phyloP scores from a whole-genome alignment of 306 rosid species.

The Trifolium subterraneum region DNA sequence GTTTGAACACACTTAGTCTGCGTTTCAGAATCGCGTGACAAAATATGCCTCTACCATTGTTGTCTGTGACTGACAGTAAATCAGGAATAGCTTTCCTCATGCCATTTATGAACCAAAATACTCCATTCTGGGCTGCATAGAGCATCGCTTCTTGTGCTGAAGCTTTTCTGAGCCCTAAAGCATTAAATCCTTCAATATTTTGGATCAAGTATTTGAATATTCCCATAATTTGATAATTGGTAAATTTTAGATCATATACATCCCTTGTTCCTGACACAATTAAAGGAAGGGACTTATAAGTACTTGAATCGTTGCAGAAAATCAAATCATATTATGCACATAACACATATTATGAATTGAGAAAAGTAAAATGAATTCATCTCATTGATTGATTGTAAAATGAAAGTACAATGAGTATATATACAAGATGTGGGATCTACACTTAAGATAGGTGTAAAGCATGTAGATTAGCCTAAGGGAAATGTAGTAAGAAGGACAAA shows the following conservation, averaged over 20 bases:
- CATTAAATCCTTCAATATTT: neutral
- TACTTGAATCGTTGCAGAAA: neutral
- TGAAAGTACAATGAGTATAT: too few relatives aligned
- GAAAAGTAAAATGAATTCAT: too few relatives aligned
- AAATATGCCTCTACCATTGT: constrained; percentile 28
- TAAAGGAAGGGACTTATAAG: neutral
- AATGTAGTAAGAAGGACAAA: too few relatives aligned
- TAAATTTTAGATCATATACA: neutral
- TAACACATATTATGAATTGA: too few relatives aligned
- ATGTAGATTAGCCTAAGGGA: too few relatives aligned
- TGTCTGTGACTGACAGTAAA: neutral
- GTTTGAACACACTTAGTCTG: neutral
- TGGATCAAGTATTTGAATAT: neutral
- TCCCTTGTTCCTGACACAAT: neutral
- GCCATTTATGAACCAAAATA: constrained; percentile 1
- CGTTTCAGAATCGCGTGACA: constrained; percentile 33
- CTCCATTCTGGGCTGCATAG: constrained; percentile 26
- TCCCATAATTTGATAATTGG: neutral
- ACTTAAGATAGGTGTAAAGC: too few relatives aligned
- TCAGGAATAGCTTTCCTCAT: constrained; percentile 11
- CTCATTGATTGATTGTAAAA: too few relatives aligned
- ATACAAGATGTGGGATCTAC: too few relatives aligned
- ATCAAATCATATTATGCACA: too few relatives aligned
- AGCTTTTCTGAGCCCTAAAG: neutral
- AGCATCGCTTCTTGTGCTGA: constrained; percentile 9